Percentiles rank a stretch among this genome's conserved stretches.
phyloP scores from a whole-genome alignment of 768 basidiomycete genomes.

The Lentinula detonsa region DNA sequence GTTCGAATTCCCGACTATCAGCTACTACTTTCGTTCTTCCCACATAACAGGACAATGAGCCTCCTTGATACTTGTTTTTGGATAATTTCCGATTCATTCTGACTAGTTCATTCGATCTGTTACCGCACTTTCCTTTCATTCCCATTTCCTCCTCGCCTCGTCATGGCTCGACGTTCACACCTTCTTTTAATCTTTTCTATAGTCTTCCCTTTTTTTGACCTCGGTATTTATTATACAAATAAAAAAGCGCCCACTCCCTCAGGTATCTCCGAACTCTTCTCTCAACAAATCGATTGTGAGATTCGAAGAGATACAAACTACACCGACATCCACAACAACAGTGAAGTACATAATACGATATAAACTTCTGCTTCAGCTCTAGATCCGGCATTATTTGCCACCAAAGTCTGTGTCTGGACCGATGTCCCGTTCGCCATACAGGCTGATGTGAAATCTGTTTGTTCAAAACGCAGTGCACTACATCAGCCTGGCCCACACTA shows the following conservation, averaged over 20 bases:
- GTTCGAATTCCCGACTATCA: neutral
- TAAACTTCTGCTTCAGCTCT: neutral
- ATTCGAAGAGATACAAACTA: too few species aligned
- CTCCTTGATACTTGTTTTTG: neutral
- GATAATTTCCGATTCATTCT: neutral
- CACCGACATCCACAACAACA: neutral
- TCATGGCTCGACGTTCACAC: neutral
- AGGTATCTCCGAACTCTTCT: too few species aligned
- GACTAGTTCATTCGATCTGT: neutral
- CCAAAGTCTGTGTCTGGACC: neutral
- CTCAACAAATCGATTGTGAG: too few species aligned
- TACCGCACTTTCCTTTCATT: neutral
- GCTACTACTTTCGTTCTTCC: too few species aligned
- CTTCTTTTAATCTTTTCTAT: neutral
- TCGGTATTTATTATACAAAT: too few species aligned
- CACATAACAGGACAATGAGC: neutral
- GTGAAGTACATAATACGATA: neutral
- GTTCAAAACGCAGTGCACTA: too few species aligned
- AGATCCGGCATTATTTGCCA: neutral
- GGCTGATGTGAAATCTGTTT: neutral
- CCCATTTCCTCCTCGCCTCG: neutral
- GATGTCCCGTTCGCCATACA: neutral
- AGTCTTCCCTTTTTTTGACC: too few species aligned
- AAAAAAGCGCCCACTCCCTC: too few species aligned
- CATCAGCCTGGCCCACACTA: too few species aligned